Evolutionary conservation across 805 yeast genomes (phyloP).

Genomic region (Cyberlindnera mycetangii): DNA sequence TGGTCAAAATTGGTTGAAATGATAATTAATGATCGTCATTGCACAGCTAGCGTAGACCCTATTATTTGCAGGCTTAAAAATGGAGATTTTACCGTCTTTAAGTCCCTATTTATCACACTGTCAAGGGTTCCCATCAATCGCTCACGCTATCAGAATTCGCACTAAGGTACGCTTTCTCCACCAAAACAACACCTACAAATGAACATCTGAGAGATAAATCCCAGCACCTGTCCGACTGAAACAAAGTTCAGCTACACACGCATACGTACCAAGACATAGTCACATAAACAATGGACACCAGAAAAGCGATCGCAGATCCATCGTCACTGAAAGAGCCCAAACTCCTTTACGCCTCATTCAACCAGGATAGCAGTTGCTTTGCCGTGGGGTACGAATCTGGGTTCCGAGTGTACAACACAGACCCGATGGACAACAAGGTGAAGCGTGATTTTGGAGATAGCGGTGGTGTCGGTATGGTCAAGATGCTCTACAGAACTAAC

Average conservation of each 20-base stretch:
- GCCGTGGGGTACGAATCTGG: slow-evolving; percentile 80
- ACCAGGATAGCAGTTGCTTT: slow-evolving; percentile 89
- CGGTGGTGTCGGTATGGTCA: slow-evolving; percentile 67
- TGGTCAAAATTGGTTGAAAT: background rate
- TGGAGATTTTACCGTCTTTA: background rate
- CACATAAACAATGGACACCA: slow-evolving; percentile 23
- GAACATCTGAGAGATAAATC: too few relatives aligned
- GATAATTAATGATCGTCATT: too few relatives aligned
- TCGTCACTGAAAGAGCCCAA: slow-evolving; percentile 5
- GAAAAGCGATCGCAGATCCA: slow-evolving; percentile 22
- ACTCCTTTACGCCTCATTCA: slow-evolving; percentile 43
- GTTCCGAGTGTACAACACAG: slow-evolving; percentile 79
- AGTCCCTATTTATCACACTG: too few relatives aligned
- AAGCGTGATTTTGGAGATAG: slow-evolving; percentile 46
- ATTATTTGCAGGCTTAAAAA: background rate
- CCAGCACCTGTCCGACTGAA: too few relatives aligned
- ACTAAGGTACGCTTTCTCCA: background rate
- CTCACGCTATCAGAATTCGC: background rate
- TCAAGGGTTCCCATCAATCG: too few relatives aligned
- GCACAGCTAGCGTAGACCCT: background rate
- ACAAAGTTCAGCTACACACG: too few relatives aligned
- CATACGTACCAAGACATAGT: too few relatives aligned
- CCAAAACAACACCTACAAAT: background rate
- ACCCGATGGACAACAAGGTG: slow-evolving; percentile 79
- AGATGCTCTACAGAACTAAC: slow-evolving; percentile 88